These are phyloP conservation scores for Myochromella boudieri DNA, from an alignment of 768 basidiomycete genomes.

Conservation along the genomic window DNA sequence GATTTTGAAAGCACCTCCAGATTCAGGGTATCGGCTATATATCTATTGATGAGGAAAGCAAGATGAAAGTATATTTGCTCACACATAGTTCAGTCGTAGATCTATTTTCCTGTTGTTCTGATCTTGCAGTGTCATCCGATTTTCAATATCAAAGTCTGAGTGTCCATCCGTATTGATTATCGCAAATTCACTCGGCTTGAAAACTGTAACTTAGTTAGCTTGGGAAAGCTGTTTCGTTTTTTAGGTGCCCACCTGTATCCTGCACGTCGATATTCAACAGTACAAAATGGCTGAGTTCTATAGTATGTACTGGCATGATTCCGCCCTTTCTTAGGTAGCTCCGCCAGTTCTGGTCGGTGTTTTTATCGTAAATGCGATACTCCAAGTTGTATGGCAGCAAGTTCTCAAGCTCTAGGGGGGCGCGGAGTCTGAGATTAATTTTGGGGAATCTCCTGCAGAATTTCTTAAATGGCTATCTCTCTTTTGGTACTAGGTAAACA, in stretches of 20 bases:
- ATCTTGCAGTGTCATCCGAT: conserved; percentile 70
- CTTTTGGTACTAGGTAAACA: conserved; percentile 16
- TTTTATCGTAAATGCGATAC: conserved; percentile 96
- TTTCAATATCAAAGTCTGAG: conserved; percentile 86
- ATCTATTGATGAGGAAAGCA: not conserved
- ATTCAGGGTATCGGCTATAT: conserved; percentile 74
- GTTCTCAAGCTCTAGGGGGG: conserved; percentile 95
- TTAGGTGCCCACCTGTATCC: conserved; percentile 72
- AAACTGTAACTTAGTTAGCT: conserved; percentile 45
- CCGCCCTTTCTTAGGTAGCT: conserved; percentile 93
- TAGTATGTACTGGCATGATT: conserved; percentile 94
- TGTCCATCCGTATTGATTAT: conserved; percentile 95
- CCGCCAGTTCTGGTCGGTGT: conserved; percentile 90
- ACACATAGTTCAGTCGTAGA: conserved; percentile 90
- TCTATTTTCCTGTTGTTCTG: conserved; percentile 72
- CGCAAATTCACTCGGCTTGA: conserved; percentile 93
- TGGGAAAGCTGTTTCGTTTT: not conserved
- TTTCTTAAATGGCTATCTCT: not conserved
- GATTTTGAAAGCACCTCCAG: conserved; percentile 94
- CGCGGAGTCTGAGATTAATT: conserved; percentile 81
- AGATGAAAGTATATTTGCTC: conserved; percentile 27
- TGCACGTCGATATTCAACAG: conserved; percentile 88
- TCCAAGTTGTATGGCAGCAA: conserved; percentile 90
- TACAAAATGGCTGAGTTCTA: conserved; percentile 87
- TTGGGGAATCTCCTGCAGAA: conserved; percentile 74